Base-by-base conservation (phyloP, 2,329 filamentous ascomycete species). In the Epichloe sibirici region DNA sequence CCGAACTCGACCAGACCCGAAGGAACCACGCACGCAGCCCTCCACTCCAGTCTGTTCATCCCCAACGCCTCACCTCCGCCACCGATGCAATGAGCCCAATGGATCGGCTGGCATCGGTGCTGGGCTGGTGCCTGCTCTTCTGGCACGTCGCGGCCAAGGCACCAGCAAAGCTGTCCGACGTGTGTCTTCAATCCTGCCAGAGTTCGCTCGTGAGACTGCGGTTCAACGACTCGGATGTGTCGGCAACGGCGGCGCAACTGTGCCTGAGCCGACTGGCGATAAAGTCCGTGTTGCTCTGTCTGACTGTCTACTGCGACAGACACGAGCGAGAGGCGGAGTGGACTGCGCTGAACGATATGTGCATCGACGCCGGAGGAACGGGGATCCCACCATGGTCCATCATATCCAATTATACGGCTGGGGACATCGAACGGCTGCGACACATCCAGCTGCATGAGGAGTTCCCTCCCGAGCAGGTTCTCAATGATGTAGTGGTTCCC, bases 241-340 rank as follows among this genome's bases (percentile, higher is more conserved):
- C 49, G n/a, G 34, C 52, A 15, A 54, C 59, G 5, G 57, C 56
- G 5, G 55, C 56, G 13, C 54, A 55, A 13, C 49, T 58, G 1
- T 72, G 69, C 52, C 55, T 61, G 34, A 71, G 66, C 35, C 56
- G 52, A 0, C 56, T 63, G 31, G 56, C 58, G 2, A 55, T 65
- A 3, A 7, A 57, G 1, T 71, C 70, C 2, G 56, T 71, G 8
- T 71, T 68, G 15, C 53, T 74, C 0, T 75, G 72, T 39, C 45
- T 69, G 11, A 56, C 61, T 4, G 56, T 65, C 3, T 66, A 70
- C 57, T 74, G 72, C 55, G 56, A 57, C 34, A 54, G 55, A 3
- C 59, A 56, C 0, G 61, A 63, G 3, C 55, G 60, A 8, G 54
- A 55, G 1, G 56, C 40, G 0, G 66, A 63, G 0, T 46, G 70